These are phyloP conservation scores for Aureobasidium lini DNA, from an alignment of 2,329 filamentous ascomycete species.

Conservation along the genomic window DNA sequence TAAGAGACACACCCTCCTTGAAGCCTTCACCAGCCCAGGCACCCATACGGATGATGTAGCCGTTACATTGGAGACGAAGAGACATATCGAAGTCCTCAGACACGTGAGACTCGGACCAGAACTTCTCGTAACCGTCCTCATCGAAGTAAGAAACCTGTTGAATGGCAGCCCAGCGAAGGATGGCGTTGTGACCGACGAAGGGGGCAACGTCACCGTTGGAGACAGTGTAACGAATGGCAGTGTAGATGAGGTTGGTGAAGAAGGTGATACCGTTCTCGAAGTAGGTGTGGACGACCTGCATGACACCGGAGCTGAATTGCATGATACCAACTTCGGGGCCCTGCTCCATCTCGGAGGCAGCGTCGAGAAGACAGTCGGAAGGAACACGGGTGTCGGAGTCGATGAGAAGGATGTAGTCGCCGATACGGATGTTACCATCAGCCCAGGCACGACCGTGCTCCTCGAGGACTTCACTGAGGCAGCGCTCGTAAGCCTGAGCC, in stretches of 20 bases:
- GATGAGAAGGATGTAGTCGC: constrained; percentile 59
- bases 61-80: constrained; percentile 60
- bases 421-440: constrained; percentile 53
- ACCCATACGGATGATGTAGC: constrained; percentile 61
- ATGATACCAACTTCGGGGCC: constrained; percentile 64
- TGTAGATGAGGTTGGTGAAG: constrained; percentile 73
- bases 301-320: constrained; percentile 66
- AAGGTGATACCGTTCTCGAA: constrained; percentile 73
- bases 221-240: constrained; percentile 62
- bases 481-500: constrained; percentile 42
- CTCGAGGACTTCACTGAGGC: constrained; percentile 43
- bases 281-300: constrained; percentile 65
- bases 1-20: constrained; percentile 66
- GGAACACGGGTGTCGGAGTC: constrained; percentile 65
- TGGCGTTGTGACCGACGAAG: constrained; percentile 72
- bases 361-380: constrained; percentile 59
- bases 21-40: constrained; percentile 63
- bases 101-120: constrained; percentile 69
- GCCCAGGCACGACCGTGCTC: constrained; percentile 52
- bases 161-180: constrained; percentile 61
- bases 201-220: constrained; percentile 65
- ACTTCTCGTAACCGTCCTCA: constrained; percentile 55
- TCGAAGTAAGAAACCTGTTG: constrained; percentile 51
- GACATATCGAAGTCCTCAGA: constrained; percentile 66
- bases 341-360: constrained; percentile 63